phyloP scores from a whole-genome alignment of 495 filamentous ascomycete genomes.

The Mycothermus thermophilus region DNA sequence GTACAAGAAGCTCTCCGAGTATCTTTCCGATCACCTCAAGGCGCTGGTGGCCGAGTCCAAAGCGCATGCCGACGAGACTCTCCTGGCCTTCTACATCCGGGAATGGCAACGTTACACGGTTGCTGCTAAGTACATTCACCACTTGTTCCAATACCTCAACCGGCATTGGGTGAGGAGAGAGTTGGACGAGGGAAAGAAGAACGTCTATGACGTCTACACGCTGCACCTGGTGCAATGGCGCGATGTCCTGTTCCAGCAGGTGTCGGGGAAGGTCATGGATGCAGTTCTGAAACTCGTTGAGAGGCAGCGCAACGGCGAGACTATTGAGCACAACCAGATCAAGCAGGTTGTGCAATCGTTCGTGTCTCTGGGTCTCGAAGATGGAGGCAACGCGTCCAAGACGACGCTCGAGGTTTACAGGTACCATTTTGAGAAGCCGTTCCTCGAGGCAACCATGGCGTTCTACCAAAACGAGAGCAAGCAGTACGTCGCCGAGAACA shows the following conservation, averaged over 20 bases:
- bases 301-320: constrained; percentile 95
- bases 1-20: constrained; percentile 76
- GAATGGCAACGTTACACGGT: constrained; percentile 95
- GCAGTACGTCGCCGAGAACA: constrained; percentile 90
- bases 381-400: constrained; percentile 81
- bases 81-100: constrained; percentile 88
- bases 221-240: constrained; percentile 92
- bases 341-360: constrained; percentile 97
- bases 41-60: constrained; percentile 53
- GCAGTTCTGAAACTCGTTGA: constrained; percentile 91
- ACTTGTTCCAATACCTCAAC: constrained; percentile 93
- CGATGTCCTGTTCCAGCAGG: constrained; percentile 69
- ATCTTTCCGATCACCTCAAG: constrained; percentile 62
- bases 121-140: constrained; percentile 91
- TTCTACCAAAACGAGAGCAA: constrained; percentile 92
- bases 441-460: constrained; percentile 64
- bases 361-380: constrained; percentile 87
- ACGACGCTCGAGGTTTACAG: constrained; percentile 92
- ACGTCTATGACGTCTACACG: constrained; percentile 95
- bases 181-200: constrained; percentile 98
- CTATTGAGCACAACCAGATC: constrained; percentile 91
- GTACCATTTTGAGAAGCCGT: constrained; percentile 80
- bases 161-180: constrained; percentile 98
- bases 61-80: constrained; percentile 72
- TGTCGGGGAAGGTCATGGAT: constrained; percentile 82